Base-by-base conservation (phyloP, 2,329 filamentous ascomycete species). In the Botrytis medusae region DNA sequence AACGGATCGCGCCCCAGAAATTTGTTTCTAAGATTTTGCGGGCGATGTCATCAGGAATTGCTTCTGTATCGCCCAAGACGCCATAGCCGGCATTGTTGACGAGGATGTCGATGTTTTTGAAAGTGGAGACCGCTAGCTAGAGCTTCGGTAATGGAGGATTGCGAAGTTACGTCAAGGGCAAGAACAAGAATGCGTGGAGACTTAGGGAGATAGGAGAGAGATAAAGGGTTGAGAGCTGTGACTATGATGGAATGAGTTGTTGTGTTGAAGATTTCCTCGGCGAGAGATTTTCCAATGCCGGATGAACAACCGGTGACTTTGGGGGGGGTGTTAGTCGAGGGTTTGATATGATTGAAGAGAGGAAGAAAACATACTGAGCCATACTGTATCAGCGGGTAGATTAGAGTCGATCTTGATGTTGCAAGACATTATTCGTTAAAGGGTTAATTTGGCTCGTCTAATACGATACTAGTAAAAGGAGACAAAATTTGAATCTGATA, bases 91-190 rank as follows among this genome's bases (percentile, higher is more conserved):
- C 87, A 16, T 88, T 82, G 68, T 90, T 88, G 12, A 86, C 86
- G 29, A 86, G 85, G 7, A 86, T 86, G 74, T 88, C 85, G 22
- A 89, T 83, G 69, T 83, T 84, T 16, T 86, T 87, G 71, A 86
- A 86, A 46, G 82, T 82, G 29, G 81, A 88, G 78, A 32, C 84
- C 82, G 16, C 81, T 80, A 3, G 83, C 73, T 9, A 83, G 76
- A 2, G 81, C 80, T 2, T 78, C 73, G 14, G 78, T 42, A 18
- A 82, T 79, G 18, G 75, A 80, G n/a, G 84, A 54, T n/a, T n/a
- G 83, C 79, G 25, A 86, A 0, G 84, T 86, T 1, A 87, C 85
- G 71, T 87, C 85, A 1, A 87, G 80, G 0, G 78, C 75, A 2
- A 86, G 78, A 72, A 84, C 85, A 73, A 87, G 81, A 32, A 86